Evolutionary conservation across 177 flowering plant genomes (phyloP), one percentile per base, ranked within the genome.

Genomic region (Vitis hybrid): DNA sequence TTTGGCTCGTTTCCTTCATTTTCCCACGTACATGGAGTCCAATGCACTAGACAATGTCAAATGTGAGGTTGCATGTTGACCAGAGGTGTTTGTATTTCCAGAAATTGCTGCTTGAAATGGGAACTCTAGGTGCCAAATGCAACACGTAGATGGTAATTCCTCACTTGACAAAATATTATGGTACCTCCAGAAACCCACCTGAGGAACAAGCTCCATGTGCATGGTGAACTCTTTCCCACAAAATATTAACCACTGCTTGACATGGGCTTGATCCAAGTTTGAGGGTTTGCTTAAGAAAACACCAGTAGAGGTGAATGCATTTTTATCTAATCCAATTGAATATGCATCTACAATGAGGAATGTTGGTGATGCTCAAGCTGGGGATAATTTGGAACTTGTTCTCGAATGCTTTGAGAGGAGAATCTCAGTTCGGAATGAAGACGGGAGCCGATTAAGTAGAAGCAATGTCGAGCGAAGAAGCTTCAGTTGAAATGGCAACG

Each of bases 221-320:
- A 84, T 84, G 15, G 84, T 84, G 56, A 82, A 84, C 51, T 84
- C 87, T 1, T 84, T 84, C 64, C 87, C 85, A 1, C 87, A 84
- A 66, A 84, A 84, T 66, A 84, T 82, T 70, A 85, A 84, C 67
- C 85, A 84, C 60, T 84, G 85, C 72, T 77, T 84, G 68, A 82
- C 87, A 14, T 84, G 87, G 85, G 87, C 87, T 59, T 74, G 95
- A 62, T 93, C 97, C 16, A 94, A 93, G 79, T 91, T 91, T 75
- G 97, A 91, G 85, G 98, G 97, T 26, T 80, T 91, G 81, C 85
- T 91, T 51, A 96, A 91, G 84, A 93, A 91, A 77, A 91, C 92
- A 61, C 97, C 97, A 5, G 77, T 89, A 56, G 94, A 91, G 79
- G 97, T 89, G 13, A 92, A 91, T 82, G 87, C 93, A 1, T 93